Percentiles rank a stretch among this genome's conserved stretches.
These are phyloP conservation scores for Hypomontagnella monticulosa DNA, from an alignment of 495 filamentous ascomycete genomes.

Conservation along the genomic window DNA sequence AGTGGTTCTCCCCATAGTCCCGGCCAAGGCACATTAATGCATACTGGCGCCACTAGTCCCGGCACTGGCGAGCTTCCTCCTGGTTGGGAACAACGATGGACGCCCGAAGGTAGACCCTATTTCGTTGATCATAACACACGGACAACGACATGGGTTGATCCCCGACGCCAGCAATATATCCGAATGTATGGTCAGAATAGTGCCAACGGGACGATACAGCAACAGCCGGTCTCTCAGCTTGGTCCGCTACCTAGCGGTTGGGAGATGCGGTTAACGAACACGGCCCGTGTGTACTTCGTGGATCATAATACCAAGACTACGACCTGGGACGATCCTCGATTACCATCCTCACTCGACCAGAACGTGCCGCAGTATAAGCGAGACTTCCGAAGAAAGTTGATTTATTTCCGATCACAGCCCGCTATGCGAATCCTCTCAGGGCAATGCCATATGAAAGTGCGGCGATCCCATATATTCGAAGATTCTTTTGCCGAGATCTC, in stretches of 20 bases:
- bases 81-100: slow-evolving; percentile 95
- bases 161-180: slow-evolving; percentile 96
- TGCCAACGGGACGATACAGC: slow-evolving; percentile 87
- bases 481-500: slow-evolving; percentile 99
- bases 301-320: slow-evolving; percentile 99
- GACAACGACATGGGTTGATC: slow-evolving; percentile 99
- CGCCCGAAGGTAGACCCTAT: slow-evolving; percentile 92
- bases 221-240: slow-evolving; percentile 96
- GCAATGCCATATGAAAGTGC: slow-evolving; percentile 97
- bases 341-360: slow-evolving; percentile 96
- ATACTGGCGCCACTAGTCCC: slow-evolving; percentile 91
- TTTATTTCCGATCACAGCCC: slow-evolving; percentile 98
- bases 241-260: slow-evolving; percentile 97
- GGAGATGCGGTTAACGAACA: slow-evolving; percentile 99
- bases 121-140: slow-evolving; percentile 99
- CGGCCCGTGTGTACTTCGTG: slow-evolving; percentile 96
- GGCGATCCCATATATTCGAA: slow-evolving; percentile 96
- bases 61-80: slow-evolving; percentile 95
- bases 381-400: slow-evolving; percentile 96
- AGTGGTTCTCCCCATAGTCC: slow-evolving; percentile 59
- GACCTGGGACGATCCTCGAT: slow-evolving; percentile 97
- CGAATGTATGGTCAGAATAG: slow-evolving; percentile 90
- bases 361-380: slow-evolving; percentile 99
- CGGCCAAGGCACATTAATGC: slow-evolving; percentile 83
- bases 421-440: slow-evolving; percentile 94